Evolutionary conservation across 805 yeast genomes (phyloP).

Genomic region (Starmerella potacharoeniae): DNA sequence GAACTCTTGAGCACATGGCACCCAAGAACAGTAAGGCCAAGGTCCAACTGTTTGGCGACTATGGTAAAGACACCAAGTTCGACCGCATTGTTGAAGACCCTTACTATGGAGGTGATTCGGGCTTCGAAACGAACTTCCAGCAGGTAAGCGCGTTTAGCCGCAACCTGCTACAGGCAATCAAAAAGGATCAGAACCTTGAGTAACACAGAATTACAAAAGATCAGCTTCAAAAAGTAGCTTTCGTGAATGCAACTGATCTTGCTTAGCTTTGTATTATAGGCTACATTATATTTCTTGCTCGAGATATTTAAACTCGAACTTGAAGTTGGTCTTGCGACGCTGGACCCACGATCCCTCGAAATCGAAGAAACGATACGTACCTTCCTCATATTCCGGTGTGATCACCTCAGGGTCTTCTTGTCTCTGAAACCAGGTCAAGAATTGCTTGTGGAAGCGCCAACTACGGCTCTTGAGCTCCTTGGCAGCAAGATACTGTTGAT

Average conservation of each 20-base stretch:
- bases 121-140: conserved; percentile 67
- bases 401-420: conserved; percentile 42
- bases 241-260: background rate
- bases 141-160: conserved; percentile 69
- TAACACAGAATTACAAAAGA: background rate
- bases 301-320: conserved; percentile 36
- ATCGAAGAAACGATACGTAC: conserved; percentile 73
- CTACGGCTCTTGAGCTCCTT: conserved; percentile 67
- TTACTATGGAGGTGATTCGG: conserved; percentile 76
- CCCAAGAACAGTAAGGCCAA: conserved; percentile 42
- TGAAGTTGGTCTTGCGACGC: conserved; percentile 48
- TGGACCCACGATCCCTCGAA: conserved; percentile 60
- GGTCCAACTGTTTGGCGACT: conserved; percentile 68
- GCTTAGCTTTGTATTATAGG: background rate
- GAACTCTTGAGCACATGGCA: conserved; percentile 29
- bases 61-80: conserved; percentile 44
- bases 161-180: conserved; percentile 41
- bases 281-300: conserved; percentile 31
- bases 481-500: conserved; percentile 67
- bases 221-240: background rate
- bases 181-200: conserved; percentile 1
- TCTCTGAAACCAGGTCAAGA: conserved; percentile 70
- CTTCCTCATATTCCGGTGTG: conserved; percentile 36
- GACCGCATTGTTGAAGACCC: conserved; percentile 71
- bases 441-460: conserved; percentile 67